Evolutionary conservation across 2,329 filamentous ascomycete species (phyloP).

Genomic region (Fusarium heterosporum): DNA sequence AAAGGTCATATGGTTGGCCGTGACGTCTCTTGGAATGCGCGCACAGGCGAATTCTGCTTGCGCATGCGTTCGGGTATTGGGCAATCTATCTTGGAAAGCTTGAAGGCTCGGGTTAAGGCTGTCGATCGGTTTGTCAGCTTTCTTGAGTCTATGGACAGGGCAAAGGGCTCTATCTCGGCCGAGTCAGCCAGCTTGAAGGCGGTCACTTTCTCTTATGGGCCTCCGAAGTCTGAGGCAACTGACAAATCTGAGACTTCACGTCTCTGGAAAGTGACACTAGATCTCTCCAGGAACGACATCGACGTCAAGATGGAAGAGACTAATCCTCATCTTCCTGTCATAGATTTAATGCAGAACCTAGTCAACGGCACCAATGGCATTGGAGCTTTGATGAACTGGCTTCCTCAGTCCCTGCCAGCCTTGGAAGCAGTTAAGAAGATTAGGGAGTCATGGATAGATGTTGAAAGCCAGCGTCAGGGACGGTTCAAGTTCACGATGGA

Average conservation of each 20-base stretch:
- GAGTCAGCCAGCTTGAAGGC: constrained; percentile 70
- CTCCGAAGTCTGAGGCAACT: constrained; percentile 30
- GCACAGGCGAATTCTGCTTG: constrained; percentile 72
- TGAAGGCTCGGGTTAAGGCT: constrained; percentile 70
- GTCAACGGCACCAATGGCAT: constrained; percentile 68
- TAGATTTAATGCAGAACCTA: constrained; percentile 67
- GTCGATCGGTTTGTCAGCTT: constrained; percentile 79
- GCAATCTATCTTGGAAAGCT: constrained; percentile 66
- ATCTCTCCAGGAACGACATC: constrained; percentile 66
- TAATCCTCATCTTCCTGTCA: constrained; percentile 76
- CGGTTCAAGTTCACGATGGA: constrained; percentile 64
- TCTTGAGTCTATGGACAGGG: constrained; percentile 71
- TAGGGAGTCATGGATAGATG: constrained; percentile 64
- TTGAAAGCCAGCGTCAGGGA: constrained; percentile 58
- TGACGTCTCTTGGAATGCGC: constrained; percentile 71
- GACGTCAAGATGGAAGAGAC: constrained; percentile 68
- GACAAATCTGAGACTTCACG: constrained; percentile 20
- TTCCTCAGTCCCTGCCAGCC: constrained; percentile 73
- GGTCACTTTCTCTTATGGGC: constrained; percentile 76
- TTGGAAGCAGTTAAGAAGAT: constrained; percentile 70
- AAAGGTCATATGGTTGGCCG: constrained; percentile 64
- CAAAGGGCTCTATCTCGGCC: constrained; percentile 66
- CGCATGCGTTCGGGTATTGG: constrained; percentile 70
- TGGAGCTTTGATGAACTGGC: constrained; percentile 63
- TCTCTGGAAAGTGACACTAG: constrained; percentile 67